These are phyloP conservation scores for Oryza coarctata DNA, from an alignment of 176 grass and related monocot species.

Conservation along the genomic window DNA sequence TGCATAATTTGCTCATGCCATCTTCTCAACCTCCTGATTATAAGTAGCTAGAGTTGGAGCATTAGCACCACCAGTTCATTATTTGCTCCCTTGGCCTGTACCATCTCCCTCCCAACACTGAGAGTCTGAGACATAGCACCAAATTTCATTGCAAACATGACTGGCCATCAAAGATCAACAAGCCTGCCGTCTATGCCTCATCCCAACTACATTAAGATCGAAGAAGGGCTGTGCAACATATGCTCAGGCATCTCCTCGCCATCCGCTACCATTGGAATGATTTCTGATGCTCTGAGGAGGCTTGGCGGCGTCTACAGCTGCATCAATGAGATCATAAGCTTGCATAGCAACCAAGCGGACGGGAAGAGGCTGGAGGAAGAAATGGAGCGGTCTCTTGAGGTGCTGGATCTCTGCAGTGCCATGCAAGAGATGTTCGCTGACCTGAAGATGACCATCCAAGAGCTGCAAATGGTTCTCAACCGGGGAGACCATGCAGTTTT, in stretches of 20 bases:
- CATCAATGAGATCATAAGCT: constrained; percentile 39
- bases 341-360: constrained; percentile 42
- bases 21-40: constrained; percentile 27
- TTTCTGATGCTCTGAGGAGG: constrained; percentile 32
- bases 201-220: background rate
- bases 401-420: constrained; percentile 44
- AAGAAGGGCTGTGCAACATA: constrained; percentile 31
- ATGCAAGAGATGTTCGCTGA: constrained; percentile 32
- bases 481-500: constrained; percentile 13
- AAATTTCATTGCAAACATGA: constrained; percentile 35
- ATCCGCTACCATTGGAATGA: constrained; percentile 15
- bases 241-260: constrained; percentile 8
- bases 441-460: constrained; percentile 43
- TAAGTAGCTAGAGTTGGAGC: background rate
- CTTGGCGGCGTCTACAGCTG: constrained; percentile 36
- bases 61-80: background rate
- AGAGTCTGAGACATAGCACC: background rate
- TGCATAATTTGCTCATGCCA: background rate
- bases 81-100: background rate
- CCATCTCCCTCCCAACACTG: background rate
- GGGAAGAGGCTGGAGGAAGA: constrained; percentile 48
- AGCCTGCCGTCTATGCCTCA: constrained; percentile 43
- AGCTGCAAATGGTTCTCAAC: constrained; percentile 36
- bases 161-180: constrained; percentile 42
- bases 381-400: constrained; percentile 46